phyloP scores from a whole-genome alignment of 345 rosid genomes.

The Alliaria petiolata region DNA sequence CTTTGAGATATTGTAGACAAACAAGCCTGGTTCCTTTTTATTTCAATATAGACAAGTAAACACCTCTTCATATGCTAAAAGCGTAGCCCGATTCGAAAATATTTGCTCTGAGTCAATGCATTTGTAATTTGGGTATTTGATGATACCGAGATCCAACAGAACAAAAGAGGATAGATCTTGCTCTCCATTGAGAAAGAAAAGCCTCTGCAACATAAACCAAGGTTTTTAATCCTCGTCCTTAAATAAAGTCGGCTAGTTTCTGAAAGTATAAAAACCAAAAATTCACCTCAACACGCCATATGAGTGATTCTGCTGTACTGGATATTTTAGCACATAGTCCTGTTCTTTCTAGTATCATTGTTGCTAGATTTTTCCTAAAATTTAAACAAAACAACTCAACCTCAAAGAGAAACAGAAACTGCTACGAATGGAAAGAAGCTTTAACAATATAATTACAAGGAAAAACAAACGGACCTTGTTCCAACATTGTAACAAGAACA shows the following conservation, averaged over 20 bases:
- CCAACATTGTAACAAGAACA: slow-evolving; percentile 51
- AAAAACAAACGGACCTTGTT: slow-evolving; percentile 39
- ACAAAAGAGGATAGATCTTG: slow-evolving; percentile 82
- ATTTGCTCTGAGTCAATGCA: slow-evolving; percentile 60
- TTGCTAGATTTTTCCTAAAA: slow-evolving; percentile 49
- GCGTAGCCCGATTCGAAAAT: slow-evolving; percentile 42
- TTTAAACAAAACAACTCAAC: slow-evolving; percentile 9
- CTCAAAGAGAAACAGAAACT: background rate
- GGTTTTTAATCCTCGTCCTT: background rate
- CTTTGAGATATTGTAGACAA: slow-evolving; percentile 18
- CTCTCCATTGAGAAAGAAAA: slow-evolving; percentile 89
- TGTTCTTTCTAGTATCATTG: slow-evolving; percentile 49
- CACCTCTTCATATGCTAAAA: slow-evolving; percentile 95
- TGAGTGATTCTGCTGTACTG: slow-evolving; percentile 54
- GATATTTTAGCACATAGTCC: slow-evolving; percentile 56
- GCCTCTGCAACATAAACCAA: slow-evolving; percentile 56
- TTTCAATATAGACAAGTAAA: slow-evolving; percentile 25
- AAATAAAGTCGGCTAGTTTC: background rate
- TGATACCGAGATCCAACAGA: slow-evolving; percentile 74
- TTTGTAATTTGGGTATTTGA: slow-evolving; percentile 71
- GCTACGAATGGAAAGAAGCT: background rate
- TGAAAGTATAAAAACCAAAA: background rate
- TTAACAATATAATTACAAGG: background rate
- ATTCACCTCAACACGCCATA: slow-evolving; percentile 89
- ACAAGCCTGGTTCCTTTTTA: background rate